Percentiles rank a stretch among this genome's conserved stretches.
These are phyloP conservation scores for Rutstroemia sp. DNA, from an alignment of 2,329 filamentous ascomycete species.

Conservation along the genomic window DNA sequence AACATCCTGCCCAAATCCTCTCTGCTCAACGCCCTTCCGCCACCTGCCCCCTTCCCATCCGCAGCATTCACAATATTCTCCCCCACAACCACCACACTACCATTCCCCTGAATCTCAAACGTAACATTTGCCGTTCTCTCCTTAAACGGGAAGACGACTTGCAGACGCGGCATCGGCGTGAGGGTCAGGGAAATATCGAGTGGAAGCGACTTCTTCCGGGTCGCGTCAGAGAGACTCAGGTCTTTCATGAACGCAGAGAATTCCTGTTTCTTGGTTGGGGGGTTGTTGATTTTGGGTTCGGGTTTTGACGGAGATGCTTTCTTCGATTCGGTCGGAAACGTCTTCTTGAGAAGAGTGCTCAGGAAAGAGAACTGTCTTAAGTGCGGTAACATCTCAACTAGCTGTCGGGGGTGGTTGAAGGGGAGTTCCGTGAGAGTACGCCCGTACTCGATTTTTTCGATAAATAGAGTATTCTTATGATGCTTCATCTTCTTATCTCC, in stretches of 20 bases:
- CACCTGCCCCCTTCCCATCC: conserved; percentile 10
- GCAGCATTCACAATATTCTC: conserved; percentile 26
- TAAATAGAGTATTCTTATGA: conserved; percentile 56
- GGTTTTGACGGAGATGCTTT: neutral
- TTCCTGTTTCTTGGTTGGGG: conserved; percentile 21
- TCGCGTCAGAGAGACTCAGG: neutral
- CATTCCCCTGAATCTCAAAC: conserved; percentile 26
- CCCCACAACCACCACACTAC: conserved; percentile 22
- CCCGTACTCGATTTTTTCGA: conserved; percentile 67
- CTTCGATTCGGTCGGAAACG: conserved; percentile 38
- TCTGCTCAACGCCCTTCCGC: conserved; percentile 15
- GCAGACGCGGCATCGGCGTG: conserved; percentile 23
- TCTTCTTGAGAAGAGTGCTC: conserved; percentile 54
- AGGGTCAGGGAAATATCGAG: conserved; percentile 25
- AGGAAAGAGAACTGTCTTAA: conserved; percentile 71
- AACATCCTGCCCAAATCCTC: conserved; percentile 36
- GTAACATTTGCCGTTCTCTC: conserved; percentile 25
- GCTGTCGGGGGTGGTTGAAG: conserved; percentile 71
- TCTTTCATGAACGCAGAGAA: conserved; percentile 27
- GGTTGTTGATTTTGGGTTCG: neutral
- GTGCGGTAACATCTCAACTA: conserved; percentile 65
- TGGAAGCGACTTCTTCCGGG: conserved; percentile 13
- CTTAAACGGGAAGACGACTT: conserved; percentile 24
- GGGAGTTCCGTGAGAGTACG: conserved; percentile 59
- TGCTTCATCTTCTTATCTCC: conserved; percentile 23